Percentiles rank a stretch among this genome's conserved stretches.
These are phyloP conservation scores for Nakazawaea holstii DNA, from an alignment of 805 yeast species.

Conservation along the genomic window DNA sequence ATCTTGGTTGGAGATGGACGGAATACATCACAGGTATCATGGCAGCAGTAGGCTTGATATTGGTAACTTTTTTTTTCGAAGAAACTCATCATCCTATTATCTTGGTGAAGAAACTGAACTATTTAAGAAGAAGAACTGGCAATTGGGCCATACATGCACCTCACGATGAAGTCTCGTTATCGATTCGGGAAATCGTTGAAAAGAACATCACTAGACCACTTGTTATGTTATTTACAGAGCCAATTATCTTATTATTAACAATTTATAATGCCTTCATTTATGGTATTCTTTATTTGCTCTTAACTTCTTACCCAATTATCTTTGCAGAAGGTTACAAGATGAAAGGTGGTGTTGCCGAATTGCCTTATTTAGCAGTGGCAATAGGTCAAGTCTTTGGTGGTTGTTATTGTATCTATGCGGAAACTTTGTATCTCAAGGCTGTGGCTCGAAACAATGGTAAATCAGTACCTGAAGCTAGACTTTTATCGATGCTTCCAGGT, in stretches of 20 bases:
- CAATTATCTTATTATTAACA: conserved; percentile 60
- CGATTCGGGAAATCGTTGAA: conserved; percentile 52
- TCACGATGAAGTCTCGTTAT: conserved; percentile 57
- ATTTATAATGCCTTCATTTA: conserved; percentile 74
- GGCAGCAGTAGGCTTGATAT: conserved; percentile 35
- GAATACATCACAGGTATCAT: conserved; percentile 64
- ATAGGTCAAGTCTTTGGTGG: conserved; percentile 64
- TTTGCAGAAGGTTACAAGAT: conserved; percentile 58
- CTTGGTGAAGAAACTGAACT: conserved; percentile 54
- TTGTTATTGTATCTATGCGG: too few relatives aligned
- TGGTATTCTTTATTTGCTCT: conserved; percentile 67
- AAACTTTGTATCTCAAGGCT: too few relatives aligned
- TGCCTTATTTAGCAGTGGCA: conserved; percentile 76
- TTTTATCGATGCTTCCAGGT: too few relatives aligned
- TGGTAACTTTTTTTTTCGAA: conserved; percentile 32
- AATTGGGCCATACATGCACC: conserved; percentile 82
- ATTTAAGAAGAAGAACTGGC: conserved; percentile 59
- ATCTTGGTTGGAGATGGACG: conserved; percentile 83
- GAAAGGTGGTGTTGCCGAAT: conserved; percentile 58
- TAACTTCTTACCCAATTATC: conserved; percentile 72
- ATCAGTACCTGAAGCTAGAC: too few relatives aligned
- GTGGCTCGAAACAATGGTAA: too few relatives aligned
- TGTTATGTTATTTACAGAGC: conserved; percentile 60
- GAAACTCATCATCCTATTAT: conserved; percentile 74
- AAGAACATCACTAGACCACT: conserved; percentile 66